These are phyloP conservation scores for Cryptococcus sp. DNA, from an alignment of 1,284 basidiomycete species.

Conservation along the genomic window DNA sequence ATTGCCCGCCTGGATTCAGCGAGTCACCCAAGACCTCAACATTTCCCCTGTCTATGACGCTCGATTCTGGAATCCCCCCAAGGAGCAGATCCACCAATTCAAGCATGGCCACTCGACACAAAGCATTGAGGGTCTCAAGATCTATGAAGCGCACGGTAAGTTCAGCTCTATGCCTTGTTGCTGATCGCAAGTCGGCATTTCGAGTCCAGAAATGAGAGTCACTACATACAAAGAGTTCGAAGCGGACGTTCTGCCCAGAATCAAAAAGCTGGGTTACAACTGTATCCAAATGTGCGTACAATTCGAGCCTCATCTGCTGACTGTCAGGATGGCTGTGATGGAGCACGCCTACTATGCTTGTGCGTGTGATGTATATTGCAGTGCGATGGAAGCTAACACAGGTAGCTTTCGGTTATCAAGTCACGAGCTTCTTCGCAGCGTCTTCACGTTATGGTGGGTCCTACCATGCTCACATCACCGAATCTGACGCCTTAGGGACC, in stretches of 20 bases:
- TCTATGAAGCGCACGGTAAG: constrained; percentile 86
- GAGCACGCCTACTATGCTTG: constrained; percentile 99
- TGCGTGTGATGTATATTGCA: constrained; percentile 48
- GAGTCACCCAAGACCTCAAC: constrained; percentile 87
- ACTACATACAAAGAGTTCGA: constrained; percentile 97
- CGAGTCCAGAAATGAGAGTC: constrained; percentile 77
- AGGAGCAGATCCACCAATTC: constrained; percentile 67
- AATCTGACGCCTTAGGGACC: constrained; percentile 50
- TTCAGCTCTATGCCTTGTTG: background rate
- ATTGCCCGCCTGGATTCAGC: constrained; percentile 86
- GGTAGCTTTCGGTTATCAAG: constrained; percentile 91
- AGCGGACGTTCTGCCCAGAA: constrained; percentile 73
- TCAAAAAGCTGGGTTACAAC: constrained; percentile 90
- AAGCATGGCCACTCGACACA: constrained; percentile 57
- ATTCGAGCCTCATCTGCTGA: constrained; percentile 7
- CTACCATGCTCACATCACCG: background rate
- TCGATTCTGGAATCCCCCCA: constrained; percentile 95
- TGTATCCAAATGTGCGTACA: constrained; percentile 76
- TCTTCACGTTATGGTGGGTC: constrained; percentile 74
- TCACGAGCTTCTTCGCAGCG: constrained; percentile 96
- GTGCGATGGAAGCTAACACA: constrained; percentile 8
- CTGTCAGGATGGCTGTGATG: constrained; percentile 78
- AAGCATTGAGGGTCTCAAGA: constrained; percentile 59
- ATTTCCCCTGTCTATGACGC: constrained; percentile 93
- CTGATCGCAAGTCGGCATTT: constrained; percentile 71